Base-by-base conservation (phyloP, 257 asterid species). In the Ophiorrhiza pumila region DNA sequence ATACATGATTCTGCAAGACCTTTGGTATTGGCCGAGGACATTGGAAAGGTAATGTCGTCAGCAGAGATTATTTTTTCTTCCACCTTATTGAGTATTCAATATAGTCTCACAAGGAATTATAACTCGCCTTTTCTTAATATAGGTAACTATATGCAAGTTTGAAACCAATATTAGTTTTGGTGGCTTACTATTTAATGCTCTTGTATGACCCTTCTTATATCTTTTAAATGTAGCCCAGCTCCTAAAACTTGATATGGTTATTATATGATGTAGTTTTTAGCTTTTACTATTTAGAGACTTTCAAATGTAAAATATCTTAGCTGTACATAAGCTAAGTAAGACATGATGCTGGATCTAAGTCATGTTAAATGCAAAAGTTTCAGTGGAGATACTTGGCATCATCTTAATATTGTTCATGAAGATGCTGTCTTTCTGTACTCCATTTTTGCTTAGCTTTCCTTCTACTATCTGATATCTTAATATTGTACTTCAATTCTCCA, bases 1-100 rank as follows among this genome's bases (percentile, higher is more conserved):
- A 89, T 92, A 75, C 99, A 95, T 81, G 99, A 92, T 82, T 92
- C 99, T 76, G 98, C 99, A 58, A 92, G 99, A 83, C 99, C 99
- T 69, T 86, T 95, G 63, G 91, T 90, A 74, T 76, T 76, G 77
- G 73, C 89, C 74, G 86, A 63, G 80, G 99, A 95, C 75, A 79
- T 92, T 32, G 82, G 81, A 58, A 89, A 90, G 98, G 99, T 94
- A 78, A 52, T 83, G 45, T 52, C 73, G 41, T 58, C 69, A 43
- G 68, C 65, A 46, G 39, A 45, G 32, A 31, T 34, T 65, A 31
- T 35, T 15, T 72, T 34, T 53, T 35, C 37, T n/a, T 69, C 47
- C 35, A 32, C 22, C 65, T 58, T 5, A 20, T 58, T 31, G 35
- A 22, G 25, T 49, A 37, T 42, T 42, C 25, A 47, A 5, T 22